Base-by-base conservation (phyloP, 2,329 filamentous ascomycete genomes). In the Aureobasidium lini region DNA sequence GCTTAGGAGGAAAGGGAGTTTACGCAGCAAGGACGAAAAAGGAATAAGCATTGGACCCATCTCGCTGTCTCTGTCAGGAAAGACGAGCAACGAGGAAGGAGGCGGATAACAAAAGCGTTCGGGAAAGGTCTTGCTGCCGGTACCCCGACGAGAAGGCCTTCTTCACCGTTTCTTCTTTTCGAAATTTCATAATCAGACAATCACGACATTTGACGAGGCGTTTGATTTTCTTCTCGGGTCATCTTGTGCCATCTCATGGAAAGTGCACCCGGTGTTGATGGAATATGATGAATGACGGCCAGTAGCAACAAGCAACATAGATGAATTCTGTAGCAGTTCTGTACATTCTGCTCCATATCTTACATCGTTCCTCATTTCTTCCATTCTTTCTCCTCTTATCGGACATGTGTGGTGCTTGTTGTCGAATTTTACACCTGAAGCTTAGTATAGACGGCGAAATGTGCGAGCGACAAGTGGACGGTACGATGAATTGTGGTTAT, bases 1-100 rank as follows among this genome's bases (percentile, higher is more conserved):
- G 60, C 68, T 79, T 40, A 70, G 75, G 48, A 69, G 76, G 44
- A 78, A 76, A 63, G 75, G 72, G 16, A 75, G 73, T 29, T 65
- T 79, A 56, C 75, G 71, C 57, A 70, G 72, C 2, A 72, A 71
- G 43, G 77, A 78, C 49, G 57, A 72, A n/a, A 74, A 75, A 64
- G 65, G 67, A 3, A 68, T 70, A 53, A 71, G 57, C 47, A 70
- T 62, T 57, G 65, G 47, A 6, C 34, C 36, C 10, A 56, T 57
- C 16, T 60, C 60, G 39, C 34, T 58, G 36, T 59, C 56, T 8
- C 23, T 58, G 23, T 40, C 54, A 32, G 54, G 42, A 8, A 57
- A 57, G 32, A 47, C 53, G 32, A 18, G 31, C 16, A 57, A 40
- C 10, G 54, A 48, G 34, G 54, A 57, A 57, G 34, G 43, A 29